These are phyloP conservation scores for Buxus sempervirens DNA, from an alignment of 164 flowering plant genomes.

Conservation along the genomic window DNA sequence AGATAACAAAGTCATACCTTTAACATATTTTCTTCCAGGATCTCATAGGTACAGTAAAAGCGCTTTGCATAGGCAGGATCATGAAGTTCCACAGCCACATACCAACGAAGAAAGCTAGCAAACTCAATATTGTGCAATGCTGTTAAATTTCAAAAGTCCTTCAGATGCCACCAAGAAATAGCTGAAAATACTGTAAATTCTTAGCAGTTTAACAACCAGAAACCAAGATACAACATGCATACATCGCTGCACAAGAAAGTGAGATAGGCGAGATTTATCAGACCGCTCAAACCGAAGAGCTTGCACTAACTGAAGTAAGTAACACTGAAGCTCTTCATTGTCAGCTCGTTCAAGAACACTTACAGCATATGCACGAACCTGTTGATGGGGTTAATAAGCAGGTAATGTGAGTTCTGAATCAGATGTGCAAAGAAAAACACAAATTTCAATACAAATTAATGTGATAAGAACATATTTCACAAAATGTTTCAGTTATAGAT, in stretches of 20 bases:
- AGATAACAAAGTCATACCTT: constrained; percentile 47
- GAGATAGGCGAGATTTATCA: constrained; percentile 90
- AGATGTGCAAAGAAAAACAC: background rate
- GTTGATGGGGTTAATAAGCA: constrained; percentile 9
- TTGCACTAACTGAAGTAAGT: constrained; percentile 94
- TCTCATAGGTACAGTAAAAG: constrained; percentile 83
- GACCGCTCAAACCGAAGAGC: constrained; percentile 99
- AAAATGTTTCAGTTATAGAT: too few relatives aligned
- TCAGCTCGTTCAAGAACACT: constrained; percentile 99
- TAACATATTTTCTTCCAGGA: constrained; percentile 84
- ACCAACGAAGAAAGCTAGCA: constrained; percentile 99
- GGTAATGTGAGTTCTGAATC: background rate
- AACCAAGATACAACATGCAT: constrained; percentile 25
- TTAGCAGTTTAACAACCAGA: background rate
- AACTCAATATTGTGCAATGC: constrained; percentile 85
- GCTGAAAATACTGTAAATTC: background rate
- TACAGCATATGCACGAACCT: constrained; percentile 99
- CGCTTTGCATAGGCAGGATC: constrained; percentile 95
- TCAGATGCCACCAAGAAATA: constrained; percentile 19
- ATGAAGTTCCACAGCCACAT: constrained; percentile 95
- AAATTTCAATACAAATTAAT: background rate
- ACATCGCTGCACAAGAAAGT: constrained; percentile 94
- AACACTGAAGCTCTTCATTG: constrained; percentile 98
- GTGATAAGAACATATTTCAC: background rate
- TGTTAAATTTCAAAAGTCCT: constrained; percentile 30